Evolutionary conservation across 768 basidiomycete genomes (phyloP).

Genomic region (Exsudoporus frostii): DNA sequence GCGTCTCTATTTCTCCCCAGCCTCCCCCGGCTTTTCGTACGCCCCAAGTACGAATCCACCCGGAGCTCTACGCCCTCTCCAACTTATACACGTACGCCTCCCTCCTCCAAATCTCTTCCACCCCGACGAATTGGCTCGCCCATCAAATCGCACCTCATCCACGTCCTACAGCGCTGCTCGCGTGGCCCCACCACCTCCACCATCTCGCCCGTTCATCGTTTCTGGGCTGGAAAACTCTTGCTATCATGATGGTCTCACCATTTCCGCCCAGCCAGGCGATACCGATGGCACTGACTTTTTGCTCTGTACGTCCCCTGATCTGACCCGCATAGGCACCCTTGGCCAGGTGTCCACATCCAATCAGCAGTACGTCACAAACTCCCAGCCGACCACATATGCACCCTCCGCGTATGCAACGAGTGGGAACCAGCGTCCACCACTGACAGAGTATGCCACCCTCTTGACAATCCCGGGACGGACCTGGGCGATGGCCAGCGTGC

Average conservation of each 20-base stretch:
- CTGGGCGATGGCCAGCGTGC: conserved; percentile 74
- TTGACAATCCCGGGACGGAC: conserved; percentile 79
- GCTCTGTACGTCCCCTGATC: conserved; percentile 71
- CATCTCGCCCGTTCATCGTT: conserved; percentile 56
- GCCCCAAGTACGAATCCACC: conserved; percentile 30
- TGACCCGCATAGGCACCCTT: conserved; percentile 66
- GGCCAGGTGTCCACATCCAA: conserved; percentile 55
- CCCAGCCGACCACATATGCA: conserved; percentile 39
- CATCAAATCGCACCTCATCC: conserved; percentile 43
- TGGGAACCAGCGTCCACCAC: conserved; percentile 51
- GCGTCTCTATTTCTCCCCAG: conserved; percentile 77
- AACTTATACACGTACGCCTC: conserved; percentile 75
- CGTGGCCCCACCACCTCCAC: conserved; percentile 39
- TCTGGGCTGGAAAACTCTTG: conserved; percentile 59
- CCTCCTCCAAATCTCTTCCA: conserved; percentile 75
- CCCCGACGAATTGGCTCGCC: conserved; percentile 63
- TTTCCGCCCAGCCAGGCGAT: conserved; percentile 75
- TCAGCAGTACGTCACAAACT: conserved; percentile 34
- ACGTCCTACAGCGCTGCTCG: conserved; percentile 48
- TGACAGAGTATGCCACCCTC: conserved; percentile 75
- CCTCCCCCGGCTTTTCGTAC: conserved; percentile 48
- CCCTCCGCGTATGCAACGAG: conserved; percentile 38
- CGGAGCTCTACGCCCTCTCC: conserved; percentile 42
- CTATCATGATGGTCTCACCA: conserved; percentile 62
- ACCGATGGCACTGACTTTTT: conserved; percentile 71